These are phyloP conservation scores for Phyllostachys edulis DNA, from an alignment of 176 grass and related monocot genomes.

Conservation along the genomic window DNA sequence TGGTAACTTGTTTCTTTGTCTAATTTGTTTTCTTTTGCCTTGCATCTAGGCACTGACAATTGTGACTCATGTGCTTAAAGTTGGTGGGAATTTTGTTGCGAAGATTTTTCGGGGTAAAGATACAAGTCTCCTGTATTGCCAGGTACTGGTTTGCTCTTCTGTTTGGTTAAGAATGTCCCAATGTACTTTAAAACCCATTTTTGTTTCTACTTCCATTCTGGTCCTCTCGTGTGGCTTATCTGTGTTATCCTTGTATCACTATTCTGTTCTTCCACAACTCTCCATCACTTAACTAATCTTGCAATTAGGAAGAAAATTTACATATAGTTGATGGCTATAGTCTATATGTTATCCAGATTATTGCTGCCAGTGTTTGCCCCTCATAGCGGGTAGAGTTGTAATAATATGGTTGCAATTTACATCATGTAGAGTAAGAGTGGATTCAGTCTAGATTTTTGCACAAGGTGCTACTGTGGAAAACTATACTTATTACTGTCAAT, in stretches of 20 bases:
- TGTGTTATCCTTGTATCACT: not conserved
- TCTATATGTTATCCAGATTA: not conserved
- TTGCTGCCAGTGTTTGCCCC: not conserved
- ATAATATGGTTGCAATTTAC: too few relatives aligned
- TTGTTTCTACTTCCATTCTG: not conserved
- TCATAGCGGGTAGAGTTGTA: not conserved
- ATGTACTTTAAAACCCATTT: not conserved
- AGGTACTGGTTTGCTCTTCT: constrained; percentile 39
- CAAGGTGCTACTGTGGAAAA: not conserved
- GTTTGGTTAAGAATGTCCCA: not conserved
- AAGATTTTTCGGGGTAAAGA: constrained; percentile 93
- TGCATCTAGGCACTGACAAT: constrained; percentile 66
- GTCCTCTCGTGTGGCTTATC: not conserved
- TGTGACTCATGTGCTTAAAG: constrained; percentile 78
- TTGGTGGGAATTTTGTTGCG: constrained; percentile 78
- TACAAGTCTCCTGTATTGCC: constrained; percentile 77
- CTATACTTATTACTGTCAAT: not conserved
- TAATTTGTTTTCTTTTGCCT: not conserved
- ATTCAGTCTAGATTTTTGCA: not conserved
- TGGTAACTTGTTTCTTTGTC: not conserved
- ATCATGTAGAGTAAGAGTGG: too few relatives aligned
- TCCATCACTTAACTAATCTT: not conserved
- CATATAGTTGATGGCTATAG: not conserved
- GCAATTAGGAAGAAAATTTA: not conserved
- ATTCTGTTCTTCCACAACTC: not conserved